Evolutionary conservation across 345 rosid species (phyloP).

Genomic region (Leavenworthia alabamica): DNA sequence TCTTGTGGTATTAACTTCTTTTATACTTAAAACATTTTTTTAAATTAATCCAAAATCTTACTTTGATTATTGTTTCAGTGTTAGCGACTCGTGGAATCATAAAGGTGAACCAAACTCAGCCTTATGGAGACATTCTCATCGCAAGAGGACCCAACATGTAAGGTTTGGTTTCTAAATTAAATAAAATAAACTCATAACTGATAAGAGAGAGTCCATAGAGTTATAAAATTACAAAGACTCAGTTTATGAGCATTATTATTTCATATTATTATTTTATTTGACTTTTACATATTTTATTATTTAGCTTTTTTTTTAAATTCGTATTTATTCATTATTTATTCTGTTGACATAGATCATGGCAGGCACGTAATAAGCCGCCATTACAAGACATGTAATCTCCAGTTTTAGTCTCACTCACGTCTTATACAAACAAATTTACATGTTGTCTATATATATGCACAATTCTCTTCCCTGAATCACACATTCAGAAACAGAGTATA

Average conservation of each 20-base stretch:
- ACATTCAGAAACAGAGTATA: slow-evolving; percentile 35
- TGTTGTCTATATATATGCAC: slow-evolving; percentile 6
- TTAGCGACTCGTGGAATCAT: slow-evolving; percentile 54
- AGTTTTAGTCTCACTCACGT: slow-evolving; percentile 24
- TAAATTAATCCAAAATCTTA: neutral
- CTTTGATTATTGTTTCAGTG: slow-evolving; percentile 36
- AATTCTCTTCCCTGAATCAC: neutral
- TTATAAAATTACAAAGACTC: neutral
- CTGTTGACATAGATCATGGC: slow-evolving; percentile 31
- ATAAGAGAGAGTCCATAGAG: neutral
- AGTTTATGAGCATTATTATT: neutral
- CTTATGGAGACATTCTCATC: slow-evolving; percentile 71
- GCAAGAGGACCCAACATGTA: slow-evolving; percentile 62
- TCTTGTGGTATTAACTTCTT: slow-evolving; percentile 52
- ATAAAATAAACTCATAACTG: neutral
- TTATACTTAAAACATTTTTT: neutral
- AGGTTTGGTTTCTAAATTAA: slow-evolving; percentile 3
- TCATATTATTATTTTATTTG: neutral
- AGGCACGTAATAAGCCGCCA: slow-evolving; percentile 27
- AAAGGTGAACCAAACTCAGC: slow-evolving; percentile 47
- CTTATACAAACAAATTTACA: neutral
- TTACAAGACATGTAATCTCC: slow-evolving; percentile 11
- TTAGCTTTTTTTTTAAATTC: neutral
- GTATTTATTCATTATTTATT: neutral
- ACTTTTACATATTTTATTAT: neutral